phyloP scores from a whole-genome alignment of 2,329 filamentous ascomycete genomes.

The Esteya vermicola region DNA sequence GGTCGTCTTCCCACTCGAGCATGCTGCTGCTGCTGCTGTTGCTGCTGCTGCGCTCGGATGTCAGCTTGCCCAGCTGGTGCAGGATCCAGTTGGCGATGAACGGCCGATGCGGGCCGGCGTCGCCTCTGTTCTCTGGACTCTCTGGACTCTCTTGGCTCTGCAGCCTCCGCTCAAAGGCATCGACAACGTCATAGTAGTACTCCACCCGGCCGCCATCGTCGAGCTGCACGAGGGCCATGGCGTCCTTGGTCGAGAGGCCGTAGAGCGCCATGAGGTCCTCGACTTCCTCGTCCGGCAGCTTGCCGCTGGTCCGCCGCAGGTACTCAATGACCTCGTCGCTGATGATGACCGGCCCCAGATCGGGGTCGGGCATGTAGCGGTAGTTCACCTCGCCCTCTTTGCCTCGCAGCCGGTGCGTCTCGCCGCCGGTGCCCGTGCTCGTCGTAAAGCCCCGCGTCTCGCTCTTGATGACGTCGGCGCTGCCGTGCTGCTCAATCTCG shows the following conservation, averaged over 20 bases:
- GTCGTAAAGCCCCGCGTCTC: slow-evolving; percentile 92
- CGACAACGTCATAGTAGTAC: slow-evolving; percentile 61
- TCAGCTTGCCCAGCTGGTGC: slow-evolving; percentile 60
- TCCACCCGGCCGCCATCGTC: slow-evolving; percentile 69
- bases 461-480: slow-evolving; percentile 44
- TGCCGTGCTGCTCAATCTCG: slow-evolving; percentile 63
- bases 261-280: slow-evolving; percentile 47
- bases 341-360: slow-evolving; percentile 69
- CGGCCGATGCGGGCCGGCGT: slow-evolving; percentile 13
- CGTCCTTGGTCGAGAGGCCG: slow-evolving; percentile 66
- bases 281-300: slow-evolving; percentile 58
- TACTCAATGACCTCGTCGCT: slow-evolving; percentile 52
- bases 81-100: slow-evolving; percentile 54
- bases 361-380: slow-evolving; percentile 94
- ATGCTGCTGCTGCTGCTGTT: too few relatives aligned
- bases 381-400: slow-evolving; percentile 98
- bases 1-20: too few relatives aligned
- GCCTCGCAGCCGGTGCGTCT: slow-evolving; percentile 68
- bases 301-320: slow-evolving; percentile 49
- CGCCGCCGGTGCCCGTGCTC: slow-evolving; percentile 41
- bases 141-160: background rate
- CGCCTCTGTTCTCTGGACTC: background rate
- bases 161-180: slow-evolving; percentile 22
- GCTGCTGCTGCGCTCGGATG: slow-evolving; percentile 26
- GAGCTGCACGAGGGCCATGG: slow-evolving; percentile 60